phyloP scores from a whole-genome alignment of 2,329 filamentous ascomycete genomes.

The Metarhizium guizhouense region DNA sequence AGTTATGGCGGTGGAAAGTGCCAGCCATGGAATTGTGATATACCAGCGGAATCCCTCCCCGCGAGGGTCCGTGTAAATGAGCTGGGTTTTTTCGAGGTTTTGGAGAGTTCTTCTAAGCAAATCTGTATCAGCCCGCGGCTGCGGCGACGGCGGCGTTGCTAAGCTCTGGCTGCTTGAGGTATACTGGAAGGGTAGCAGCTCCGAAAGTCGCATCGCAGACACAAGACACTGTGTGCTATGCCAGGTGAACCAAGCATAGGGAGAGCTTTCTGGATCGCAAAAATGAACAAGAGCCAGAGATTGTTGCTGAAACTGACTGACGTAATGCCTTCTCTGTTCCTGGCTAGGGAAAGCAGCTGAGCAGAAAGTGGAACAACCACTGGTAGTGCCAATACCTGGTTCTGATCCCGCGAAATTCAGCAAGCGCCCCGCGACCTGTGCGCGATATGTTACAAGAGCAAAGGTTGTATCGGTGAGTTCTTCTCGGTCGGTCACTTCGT shows the following conservation, averaged over 20 bases:
- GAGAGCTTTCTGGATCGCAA: slow-evolving; percentile 8
- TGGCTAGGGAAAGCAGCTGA: background rate
- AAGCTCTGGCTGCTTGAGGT: background rate
- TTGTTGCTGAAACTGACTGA: slow-evolving; percentile 5
- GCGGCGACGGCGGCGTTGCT: background rate
- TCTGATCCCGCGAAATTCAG: background rate
- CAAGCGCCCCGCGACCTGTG: slow-evolving; percentile 4
- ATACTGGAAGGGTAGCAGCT: slow-evolving; percentile 1
- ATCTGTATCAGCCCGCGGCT: background rate
- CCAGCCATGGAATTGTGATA: slow-evolving; percentile 7
- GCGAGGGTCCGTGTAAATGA: slow-evolving; percentile 9
- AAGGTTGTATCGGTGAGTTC: slow-evolving; percentile 9
- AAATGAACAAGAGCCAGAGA: slow-evolving; percentile 5
- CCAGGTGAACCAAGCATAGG: slow-evolving; percentile 10
- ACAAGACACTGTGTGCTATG: slow-evolving; percentile 10
- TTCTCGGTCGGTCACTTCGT: slow-evolving; percentile 3
- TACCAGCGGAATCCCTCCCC: slow-evolving; percentile 9
- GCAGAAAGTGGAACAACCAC: background rate
- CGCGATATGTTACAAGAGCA: slow-evolving; percentile 6
- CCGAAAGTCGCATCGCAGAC: slow-evolving; percentile 4
- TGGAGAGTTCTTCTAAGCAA: slow-evolving; percentile 1
- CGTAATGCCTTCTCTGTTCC: background rate
- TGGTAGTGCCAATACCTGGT: background rate
- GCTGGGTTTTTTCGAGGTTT: slow-evolving; percentile 3
- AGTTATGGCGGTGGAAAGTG: slow-evolving; percentile 7